phyloP scores from a whole-genome alignment of 768 basidiomycete genomes.

The Podaxis sp. region DNA sequence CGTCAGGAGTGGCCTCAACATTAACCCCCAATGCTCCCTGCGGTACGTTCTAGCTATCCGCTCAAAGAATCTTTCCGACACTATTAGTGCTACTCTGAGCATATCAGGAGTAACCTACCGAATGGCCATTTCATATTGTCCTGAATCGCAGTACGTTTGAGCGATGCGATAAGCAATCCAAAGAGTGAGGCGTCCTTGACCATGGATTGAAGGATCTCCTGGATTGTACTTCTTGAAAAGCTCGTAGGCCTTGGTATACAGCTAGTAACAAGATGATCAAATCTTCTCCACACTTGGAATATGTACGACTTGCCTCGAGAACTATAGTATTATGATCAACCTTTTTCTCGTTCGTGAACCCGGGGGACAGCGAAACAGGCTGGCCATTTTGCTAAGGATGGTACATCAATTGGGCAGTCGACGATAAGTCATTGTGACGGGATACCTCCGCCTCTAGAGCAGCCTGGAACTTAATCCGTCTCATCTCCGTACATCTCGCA shows the following conservation, averaged over 20 bases:
- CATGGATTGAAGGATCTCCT: slow-evolving; percentile 33
- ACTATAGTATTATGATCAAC: slow-evolving; percentile 84
- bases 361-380: slow-evolving; percentile 50
- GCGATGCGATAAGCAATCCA: slow-evolving; percentile 92
- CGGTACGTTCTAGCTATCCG: slow-evolving; percentile 88
- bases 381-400: slow-evolving; percentile 17
- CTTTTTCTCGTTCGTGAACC: slow-evolving; percentile 87
- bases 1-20: slow-evolving; percentile 72
- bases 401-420: slow-evolving; percentile 16
- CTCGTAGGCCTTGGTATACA: slow-evolving; percentile 94
- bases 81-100: neutral
- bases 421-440: neutral
- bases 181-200: slow-evolving; percentile 81
- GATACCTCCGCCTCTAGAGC: slow-evolving; percentile 57
- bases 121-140: slow-evolving; percentile 86
- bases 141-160: slow-evolving; percentile 75
- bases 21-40: slow-evolving; percentile 75
- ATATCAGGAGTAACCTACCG: slow-evolving; percentile 46
- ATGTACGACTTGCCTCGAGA: slow-evolving; percentile 62
- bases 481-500: slow-evolving; percentile 78
- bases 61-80: slow-evolving; percentile 80
- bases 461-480: slow-evolving; percentile 65
- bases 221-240: slow-evolving; percentile 79
- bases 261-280: slow-evolving; percentile 38
- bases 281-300: neutral